Evolutionary conservation across 371 early-diverging fungal species (phyloP).

Genomic region (Dinochytrium kinnereticum): DNA sequence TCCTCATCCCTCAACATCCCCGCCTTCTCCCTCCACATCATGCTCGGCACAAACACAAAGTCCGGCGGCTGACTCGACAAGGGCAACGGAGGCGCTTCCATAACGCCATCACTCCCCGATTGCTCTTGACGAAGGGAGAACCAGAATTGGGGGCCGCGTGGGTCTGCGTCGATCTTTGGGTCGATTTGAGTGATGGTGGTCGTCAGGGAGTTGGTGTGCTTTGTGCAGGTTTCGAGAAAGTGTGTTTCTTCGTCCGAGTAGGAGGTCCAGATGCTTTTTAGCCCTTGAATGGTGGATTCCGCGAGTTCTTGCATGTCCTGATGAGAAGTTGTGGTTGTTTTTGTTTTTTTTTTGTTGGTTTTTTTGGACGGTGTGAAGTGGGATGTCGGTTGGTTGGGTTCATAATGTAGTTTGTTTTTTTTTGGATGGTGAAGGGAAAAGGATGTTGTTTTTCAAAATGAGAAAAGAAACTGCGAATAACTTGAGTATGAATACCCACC

Average conservation of each 20-base stretch:
- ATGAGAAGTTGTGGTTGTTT: neutral
- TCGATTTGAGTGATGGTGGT: conserved; percentile 18
- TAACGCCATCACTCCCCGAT: neutral
- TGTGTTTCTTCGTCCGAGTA: conserved; percentile 23
- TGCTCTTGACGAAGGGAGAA: conserved; percentile 10
- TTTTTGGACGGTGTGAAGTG: no score
- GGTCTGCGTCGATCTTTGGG: neutral
- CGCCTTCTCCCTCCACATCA: conserved; percentile 48
- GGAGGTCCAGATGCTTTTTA: conserved; percentile 31
- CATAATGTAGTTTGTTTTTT: no score
- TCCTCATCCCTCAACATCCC: conserved; percentile 41
- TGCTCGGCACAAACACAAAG: conserved; percentile 41
- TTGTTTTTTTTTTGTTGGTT: no score
- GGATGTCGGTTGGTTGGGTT: no score
- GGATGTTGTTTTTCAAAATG: conserved; percentile 11
- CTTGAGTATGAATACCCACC: conserved; percentile 13
- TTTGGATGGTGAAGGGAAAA: no score
- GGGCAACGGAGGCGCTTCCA: conserved; percentile 18
- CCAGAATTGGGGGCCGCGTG: conserved; percentile 16
- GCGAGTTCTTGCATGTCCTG: conserved; percentile 36
- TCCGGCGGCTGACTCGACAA: conserved; percentile 20
- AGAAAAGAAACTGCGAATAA: neutral
- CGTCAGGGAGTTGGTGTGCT: conserved; percentile 3
- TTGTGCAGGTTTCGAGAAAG: neutral
- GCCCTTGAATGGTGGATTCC: conserved; percentile 24